Conservation (phyloP, 352 stramenopile species). For the Elongisporangium undulatum region DNA sequence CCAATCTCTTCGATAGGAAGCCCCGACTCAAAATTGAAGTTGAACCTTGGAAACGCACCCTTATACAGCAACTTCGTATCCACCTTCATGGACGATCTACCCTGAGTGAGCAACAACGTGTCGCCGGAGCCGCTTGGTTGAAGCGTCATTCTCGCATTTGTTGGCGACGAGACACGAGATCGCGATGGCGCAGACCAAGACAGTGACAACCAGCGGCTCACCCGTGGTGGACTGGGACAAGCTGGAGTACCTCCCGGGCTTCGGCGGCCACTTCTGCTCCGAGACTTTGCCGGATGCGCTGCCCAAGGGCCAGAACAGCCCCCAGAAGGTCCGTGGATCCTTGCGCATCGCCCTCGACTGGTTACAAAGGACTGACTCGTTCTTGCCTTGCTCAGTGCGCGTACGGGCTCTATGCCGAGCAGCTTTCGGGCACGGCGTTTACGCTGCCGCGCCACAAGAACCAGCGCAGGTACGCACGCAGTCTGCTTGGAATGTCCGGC, state of each 20-base stretch:
- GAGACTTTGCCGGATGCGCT: constrained; percentile 88
- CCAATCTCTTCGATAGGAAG: background rate
- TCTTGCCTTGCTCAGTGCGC: constrained; percentile 45
- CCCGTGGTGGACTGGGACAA: constrained; percentile 31
- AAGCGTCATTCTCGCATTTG: background rate
- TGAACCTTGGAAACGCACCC: background rate
- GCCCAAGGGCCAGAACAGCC: constrained; percentile 93
- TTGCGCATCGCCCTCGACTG: background rate
- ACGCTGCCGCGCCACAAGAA: constrained; percentile 89
- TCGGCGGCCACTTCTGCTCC: constrained; percentile 93
- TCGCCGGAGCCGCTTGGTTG: background rate
- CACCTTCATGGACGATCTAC: background rate
- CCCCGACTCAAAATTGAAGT: constrained; percentile 1
- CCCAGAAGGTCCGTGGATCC: constrained; percentile 52
- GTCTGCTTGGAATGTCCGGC: constrained; percentile 3
- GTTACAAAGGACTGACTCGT: background rate
- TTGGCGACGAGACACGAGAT: background rate
- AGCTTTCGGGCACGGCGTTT: constrained; percentile 96
- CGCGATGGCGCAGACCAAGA: background rate
- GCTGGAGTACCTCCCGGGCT: constrained; percentile 88
- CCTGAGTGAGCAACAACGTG: background rate
- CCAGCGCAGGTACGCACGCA: constrained; percentile 44
- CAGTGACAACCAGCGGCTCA: constrained; percentile 1
- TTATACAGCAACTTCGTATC: background rate
- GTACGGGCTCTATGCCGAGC: constrained; percentile 92